A percentile compares a stretch with the other conserved stretches of the same genome.
These are phyloP conservation scores for Fusarium protoensiforme DNA, from an alignment of 2,329 filamentous ascomycete genomes.

Conservation along the genomic window DNA sequence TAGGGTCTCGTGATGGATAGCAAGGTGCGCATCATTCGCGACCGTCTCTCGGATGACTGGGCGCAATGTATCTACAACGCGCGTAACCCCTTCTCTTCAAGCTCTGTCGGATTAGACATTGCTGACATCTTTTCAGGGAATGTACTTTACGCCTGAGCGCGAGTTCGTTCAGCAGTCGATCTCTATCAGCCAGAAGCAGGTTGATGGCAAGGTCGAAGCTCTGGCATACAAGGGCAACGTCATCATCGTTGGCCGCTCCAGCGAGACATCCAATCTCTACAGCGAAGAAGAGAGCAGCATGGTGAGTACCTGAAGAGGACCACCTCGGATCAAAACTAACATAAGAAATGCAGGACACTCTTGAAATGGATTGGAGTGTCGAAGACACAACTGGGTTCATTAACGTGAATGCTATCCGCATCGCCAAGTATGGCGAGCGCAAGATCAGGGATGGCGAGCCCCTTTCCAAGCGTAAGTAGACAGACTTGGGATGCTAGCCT, in stretches of 20 bases:
- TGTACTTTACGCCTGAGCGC: slow-evolving; percentile 7
- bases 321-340: slow-evolving; percentile 5
- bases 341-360: slow-evolving; percentile 7
- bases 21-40: slow-evolving; percentile 6
- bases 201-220: slow-evolving; percentile 9
- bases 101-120: neutral
- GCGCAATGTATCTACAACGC: slow-evolving; percentile 2
- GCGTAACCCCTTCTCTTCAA: neutral
- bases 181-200: slow-evolving; percentile 2
- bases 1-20: slow-evolving; percentile 8
- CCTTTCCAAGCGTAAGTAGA: slow-evolving; percentile 8
- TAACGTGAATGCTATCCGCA: neutral
- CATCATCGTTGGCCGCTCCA: slow-evolving; percentile 5
- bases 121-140: slow-evolving; percentile 6
- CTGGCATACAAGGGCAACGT: slow-evolving; percentile 4
- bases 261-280: slow-evolving; percentile 8
- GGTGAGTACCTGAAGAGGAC: slow-evolving; percentile 3
- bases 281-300: slow-evolving; percentile 7
- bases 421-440: slow-evolving; percentile 7
- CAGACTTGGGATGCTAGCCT: slow-evolving; percentile 1
- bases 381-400: slow-evolving; percentile 6
- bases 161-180: slow-evolving; percentile 5
- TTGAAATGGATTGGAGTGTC: slow-evolving; percentile 6
- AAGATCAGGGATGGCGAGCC: slow-evolving; percentile 8
- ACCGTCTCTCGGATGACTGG: slow-evolving; percentile 2